Percentiles rank a stretch among this genome's conserved stretches.
Conservation (phyloP, 768 basidiomycete genomes). For the Pleurotus sapidus region DNA sequence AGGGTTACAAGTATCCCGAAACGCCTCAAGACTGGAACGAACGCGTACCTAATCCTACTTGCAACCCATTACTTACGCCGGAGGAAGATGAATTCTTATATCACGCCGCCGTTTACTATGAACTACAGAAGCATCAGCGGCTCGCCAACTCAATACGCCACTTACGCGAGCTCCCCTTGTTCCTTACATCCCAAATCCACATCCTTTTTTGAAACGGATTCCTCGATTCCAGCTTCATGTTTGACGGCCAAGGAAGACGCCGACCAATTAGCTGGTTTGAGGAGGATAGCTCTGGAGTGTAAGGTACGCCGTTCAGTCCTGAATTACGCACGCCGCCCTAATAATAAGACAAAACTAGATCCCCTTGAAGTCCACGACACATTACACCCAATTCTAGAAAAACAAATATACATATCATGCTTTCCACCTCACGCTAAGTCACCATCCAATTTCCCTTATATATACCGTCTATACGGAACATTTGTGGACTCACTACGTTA, state of each 20-base stretch:
- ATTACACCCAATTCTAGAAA: no score
- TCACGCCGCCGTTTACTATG: neutral
- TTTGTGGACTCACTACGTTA: no score
- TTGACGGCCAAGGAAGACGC: neutral
- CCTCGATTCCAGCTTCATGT: neutral
- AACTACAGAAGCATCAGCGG: neutral
- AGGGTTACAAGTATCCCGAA: neutral
- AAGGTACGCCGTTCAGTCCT: no score
- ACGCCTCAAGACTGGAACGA: neutral
- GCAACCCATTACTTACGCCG: neutral
- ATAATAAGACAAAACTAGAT: neutral
- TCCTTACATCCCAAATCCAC: neutral
- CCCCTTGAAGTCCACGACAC: no score
- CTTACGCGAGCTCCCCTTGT: neutral
- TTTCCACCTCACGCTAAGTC: no score
- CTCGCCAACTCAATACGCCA: neutral
- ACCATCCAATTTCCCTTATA: no score
- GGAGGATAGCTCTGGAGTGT: neutral
- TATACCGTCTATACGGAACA: no score
- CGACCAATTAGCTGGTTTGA: neutral
- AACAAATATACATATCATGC: no score
- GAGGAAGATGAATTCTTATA: slow-evolving; percentile 3
- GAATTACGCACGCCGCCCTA: no score
- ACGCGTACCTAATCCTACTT: neutral
- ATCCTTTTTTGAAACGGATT: neutral